These are phyloP conservation scores for Microbotryomycetes sp. DNA, from an alignment of 1,284 basidiomycete genomes.

Conservation along the genomic window DNA sequence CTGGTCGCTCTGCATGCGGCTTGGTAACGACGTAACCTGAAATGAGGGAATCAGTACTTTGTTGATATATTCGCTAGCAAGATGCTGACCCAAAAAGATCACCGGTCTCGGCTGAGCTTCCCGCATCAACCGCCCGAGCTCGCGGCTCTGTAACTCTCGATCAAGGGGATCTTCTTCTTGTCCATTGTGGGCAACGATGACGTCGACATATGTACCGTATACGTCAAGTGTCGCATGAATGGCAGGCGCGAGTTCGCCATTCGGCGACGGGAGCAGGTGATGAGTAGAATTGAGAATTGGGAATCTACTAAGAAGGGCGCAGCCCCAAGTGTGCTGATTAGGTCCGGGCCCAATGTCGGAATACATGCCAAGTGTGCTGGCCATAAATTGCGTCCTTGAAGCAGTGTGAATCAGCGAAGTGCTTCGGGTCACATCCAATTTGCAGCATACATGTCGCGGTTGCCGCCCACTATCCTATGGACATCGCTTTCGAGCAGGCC, in stretches of 20 bases:
- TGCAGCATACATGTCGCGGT: slow-evolving; percentile 66
- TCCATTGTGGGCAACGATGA: slow-evolving; percentile 84
- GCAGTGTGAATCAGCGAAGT: neutral
- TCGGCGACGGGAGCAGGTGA: slow-evolving; percentile 79
- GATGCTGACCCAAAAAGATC: slow-evolving; percentile 61
- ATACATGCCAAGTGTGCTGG: slow-evolving; percentile 40
- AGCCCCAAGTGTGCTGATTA: slow-evolving; percentile 67
- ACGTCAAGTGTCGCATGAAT: slow-evolving; percentile 82
- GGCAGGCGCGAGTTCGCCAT: slow-evolving; percentile 82
- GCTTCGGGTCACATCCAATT: neutral
- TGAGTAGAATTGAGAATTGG: slow-evolving; percentile 85
- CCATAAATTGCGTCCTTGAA: slow-evolving; percentile 30
- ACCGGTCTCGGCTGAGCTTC: slow-evolving; percentile 65
- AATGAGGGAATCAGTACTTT: neutral
- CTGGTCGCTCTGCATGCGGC: slow-evolving; percentile 62
- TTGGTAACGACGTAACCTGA: slow-evolving; percentile 57
- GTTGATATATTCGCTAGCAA: slow-evolving; percentile 48
- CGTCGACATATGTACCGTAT: slow-evolving; percentile 69
- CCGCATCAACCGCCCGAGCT: slow-evolving; percentile 72
- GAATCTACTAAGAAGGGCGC: slow-evolving; percentile 77
- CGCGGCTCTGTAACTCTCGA: slow-evolving; percentile 76
- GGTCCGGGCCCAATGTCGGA: slow-evolving; percentile 40
- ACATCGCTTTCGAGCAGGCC: slow-evolving; percentile 79
- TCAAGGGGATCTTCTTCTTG: slow-evolving; percentile 88
- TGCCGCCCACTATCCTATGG: slow-evolving; percentile 78